phyloP scores from a whole-genome alignment of 2,329 filamentous ascomycete genomes.

The Aspergillus caelatus region DNA sequence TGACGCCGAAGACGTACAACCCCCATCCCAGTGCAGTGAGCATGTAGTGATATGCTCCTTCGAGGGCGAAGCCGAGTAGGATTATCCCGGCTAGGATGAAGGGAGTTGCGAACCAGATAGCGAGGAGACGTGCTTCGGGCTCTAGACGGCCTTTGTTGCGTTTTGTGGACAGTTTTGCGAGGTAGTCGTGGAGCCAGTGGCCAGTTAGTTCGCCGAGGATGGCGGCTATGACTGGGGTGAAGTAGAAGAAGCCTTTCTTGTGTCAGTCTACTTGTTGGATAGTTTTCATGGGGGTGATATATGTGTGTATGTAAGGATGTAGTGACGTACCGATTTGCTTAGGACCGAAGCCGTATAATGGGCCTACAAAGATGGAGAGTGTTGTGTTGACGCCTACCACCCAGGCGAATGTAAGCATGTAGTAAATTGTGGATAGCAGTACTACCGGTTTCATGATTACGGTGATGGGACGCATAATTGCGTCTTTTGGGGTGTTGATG shows the following conservation, averaged over 20 bases:
- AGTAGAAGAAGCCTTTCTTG: constrained; percentile 55
- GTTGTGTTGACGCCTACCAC: constrained; percentile 59
- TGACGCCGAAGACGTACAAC: constrained; percentile 59
- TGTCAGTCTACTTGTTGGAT: constrained; percentile 6
- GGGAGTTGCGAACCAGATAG: constrained; percentile 51
- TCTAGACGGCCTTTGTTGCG: constrained; percentile 57
- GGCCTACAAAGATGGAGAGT: constrained; percentile 54
- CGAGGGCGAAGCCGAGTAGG: constrained; percentile 56
- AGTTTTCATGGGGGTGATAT: neutral
- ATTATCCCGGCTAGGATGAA: constrained; percentile 56
- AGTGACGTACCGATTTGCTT: constrained; percentile 51
- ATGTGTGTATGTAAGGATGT: constrained; percentile 23
- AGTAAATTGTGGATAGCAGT: constrained; percentile 39
- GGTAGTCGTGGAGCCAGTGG: constrained; percentile 59
- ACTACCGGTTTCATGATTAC: constrained; percentile 45
- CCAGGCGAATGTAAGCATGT: constrained; percentile 46
- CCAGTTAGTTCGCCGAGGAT: constrained; percentile 57
- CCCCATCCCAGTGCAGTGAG: constrained; percentile 54
- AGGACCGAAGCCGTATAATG: constrained; percentile 55
- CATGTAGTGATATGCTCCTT: constrained; percentile 57
- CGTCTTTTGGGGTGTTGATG: constrained; percentile 34
- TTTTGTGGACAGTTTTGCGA: constrained; percentile 50
- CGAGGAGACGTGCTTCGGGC: constrained; percentile 58
- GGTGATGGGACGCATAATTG: constrained; percentile 38
- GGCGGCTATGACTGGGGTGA: constrained; percentile 59